Base-by-base conservation (phyloP, 805 yeast genomes). In the Blastobotrys parvus region DNA sequence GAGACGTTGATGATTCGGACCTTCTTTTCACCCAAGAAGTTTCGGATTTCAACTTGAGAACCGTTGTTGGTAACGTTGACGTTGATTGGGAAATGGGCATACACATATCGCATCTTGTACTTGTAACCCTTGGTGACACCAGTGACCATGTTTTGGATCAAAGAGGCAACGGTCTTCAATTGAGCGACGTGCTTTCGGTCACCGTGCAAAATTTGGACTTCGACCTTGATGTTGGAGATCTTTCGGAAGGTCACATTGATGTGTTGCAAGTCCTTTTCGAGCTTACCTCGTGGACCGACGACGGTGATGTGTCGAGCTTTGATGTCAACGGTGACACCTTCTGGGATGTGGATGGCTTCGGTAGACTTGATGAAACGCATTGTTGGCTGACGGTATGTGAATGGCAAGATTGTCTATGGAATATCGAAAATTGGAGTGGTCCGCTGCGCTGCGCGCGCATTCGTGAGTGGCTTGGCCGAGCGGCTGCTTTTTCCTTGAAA, bases 61-160 rank as follows among this genome's bases (percentile, higher is more conserved):
- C 90, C 90, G 63, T 77, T 74, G 57, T 84, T 86, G 67, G 84
- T 68, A 59, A 88, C 71, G 78, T 89, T 90, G 60, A 92, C 96
- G 75, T 92, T 92, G 75, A 94, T 92, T 71, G 98, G 99, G 95
- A 92, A 92, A 86, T 92, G 98, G 82, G 98, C 99, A 70, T 90
- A 94, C 56, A 92, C 98, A 72, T 87, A 89, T 80, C 97, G 88
- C 97, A 92, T 83, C 85, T 92, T 92, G 92, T 92, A 92, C 76
- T 85, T 81, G 94, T 75, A 90, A 74, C 97, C 98, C 78, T 81
- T 81, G 70, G 98, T 92, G 69, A 92, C 98, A 84, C 99, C 99
- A 59, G 84, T 85, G 74, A 92, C 71, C 80, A 92, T 73, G 85
- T 92, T 92, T 68, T 86, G 68, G 63, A 92, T 78, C 69, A 92